Percentiles rank a stretch among this genome's conserved stretches.
Evolutionary conservation across 345 rosid genomes (phyloP).

Genomic region (Salix suchowensis): DNA sequence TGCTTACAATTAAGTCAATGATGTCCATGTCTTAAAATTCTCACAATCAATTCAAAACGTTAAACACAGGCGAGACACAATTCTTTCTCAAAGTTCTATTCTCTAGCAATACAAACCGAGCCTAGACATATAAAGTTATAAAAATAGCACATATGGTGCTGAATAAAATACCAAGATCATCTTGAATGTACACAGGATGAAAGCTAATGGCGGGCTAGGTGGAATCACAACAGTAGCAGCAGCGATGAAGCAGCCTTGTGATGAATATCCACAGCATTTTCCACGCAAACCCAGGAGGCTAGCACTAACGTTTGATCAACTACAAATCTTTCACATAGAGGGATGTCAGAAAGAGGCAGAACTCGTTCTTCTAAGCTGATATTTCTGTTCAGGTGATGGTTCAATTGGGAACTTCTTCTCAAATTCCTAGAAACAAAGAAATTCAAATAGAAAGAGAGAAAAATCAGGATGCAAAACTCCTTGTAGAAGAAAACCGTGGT

Average conservation of each 20-base stretch:
- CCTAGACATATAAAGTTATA: conserved; percentile 8
- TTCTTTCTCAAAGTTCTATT: background rate
- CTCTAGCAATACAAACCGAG: background rate
- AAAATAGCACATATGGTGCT: conserved; percentile 18
- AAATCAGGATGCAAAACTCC: background rate
- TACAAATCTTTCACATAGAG: conserved; percentile 6
- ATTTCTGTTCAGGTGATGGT: conserved; percentile 20
- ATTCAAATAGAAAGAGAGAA: background rate
- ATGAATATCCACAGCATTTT: conserved; percentile 8
- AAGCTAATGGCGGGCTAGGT: background rate
- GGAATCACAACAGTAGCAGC: conserved; percentile 3
- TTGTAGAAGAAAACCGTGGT: background rate
- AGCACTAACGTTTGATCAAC: conserved; percentile 7
- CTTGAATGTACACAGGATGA: conserved; percentile 21
- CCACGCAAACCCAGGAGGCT: conserved; percentile 12
- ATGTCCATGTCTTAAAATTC: background rate
- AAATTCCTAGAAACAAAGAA: conserved; percentile 37
- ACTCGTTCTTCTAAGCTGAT: conserved; percentile 55
- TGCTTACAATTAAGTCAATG: too few relatives aligned
- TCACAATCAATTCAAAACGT: background rate
- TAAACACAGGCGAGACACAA: background rate
- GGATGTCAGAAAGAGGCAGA: conserved; percentile 41
- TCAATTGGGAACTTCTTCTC: conserved; percentile 28
- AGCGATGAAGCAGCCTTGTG: background rate
- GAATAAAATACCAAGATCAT: conserved; percentile 4